Evolutionary conservation across 2,329 filamentous ascomycete genomes (phyloP).

Genomic region (Geosmithia flava): DNA sequence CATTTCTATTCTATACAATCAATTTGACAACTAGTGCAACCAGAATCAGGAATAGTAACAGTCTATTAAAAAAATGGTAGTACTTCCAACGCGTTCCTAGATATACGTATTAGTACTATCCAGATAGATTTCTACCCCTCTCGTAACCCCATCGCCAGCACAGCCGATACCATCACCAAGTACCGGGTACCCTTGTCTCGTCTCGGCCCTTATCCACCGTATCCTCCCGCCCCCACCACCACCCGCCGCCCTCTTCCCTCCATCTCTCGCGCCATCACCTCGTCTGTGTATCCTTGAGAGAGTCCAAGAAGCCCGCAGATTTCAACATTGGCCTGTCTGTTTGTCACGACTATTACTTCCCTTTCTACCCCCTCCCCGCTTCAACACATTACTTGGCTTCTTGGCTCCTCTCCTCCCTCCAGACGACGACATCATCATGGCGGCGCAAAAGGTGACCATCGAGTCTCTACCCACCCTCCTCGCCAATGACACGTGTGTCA

Average conservation of each 20-base stretch:
- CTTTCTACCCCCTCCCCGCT: not conserved
- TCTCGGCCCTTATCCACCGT: not conserved
- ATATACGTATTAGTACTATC: too few relatives aligned
- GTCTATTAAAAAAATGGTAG: too few relatives aligned
- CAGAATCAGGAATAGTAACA: too few relatives aligned
- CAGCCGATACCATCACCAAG: not conserved
- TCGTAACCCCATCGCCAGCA: not conserved
- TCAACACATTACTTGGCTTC: not conserved
- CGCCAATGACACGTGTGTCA: slow-evolving; percentile 63
- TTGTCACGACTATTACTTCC: not conserved
- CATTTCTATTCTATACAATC: too few relatives aligned
- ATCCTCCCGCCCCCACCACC: not conserved
- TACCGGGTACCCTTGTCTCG: not conserved
- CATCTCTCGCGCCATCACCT: not conserved
- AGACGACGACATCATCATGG: slow-evolving; percentile 10
- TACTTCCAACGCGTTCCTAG: too few relatives aligned
- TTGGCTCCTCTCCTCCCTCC: not conserved
- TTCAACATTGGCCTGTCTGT: not conserved
- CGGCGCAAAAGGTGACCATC: slow-evolving; percentile 34
- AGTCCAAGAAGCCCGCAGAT: not conserved
- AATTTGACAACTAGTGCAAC: too few relatives aligned
- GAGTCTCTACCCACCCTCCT: slow-evolving; percentile 56
- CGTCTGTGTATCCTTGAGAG: not conserved
- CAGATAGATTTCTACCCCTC: too few relatives aligned
- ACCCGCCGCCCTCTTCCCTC: not conserved